A percentile compares a stretch with the other conserved stretches of the same genome.
These are phyloP conservation scores for Pseudopyrenochaeta lycopersici DNA, from an alignment of 2,329 filamentous ascomycete genomes.

Conservation along the genomic window DNA sequence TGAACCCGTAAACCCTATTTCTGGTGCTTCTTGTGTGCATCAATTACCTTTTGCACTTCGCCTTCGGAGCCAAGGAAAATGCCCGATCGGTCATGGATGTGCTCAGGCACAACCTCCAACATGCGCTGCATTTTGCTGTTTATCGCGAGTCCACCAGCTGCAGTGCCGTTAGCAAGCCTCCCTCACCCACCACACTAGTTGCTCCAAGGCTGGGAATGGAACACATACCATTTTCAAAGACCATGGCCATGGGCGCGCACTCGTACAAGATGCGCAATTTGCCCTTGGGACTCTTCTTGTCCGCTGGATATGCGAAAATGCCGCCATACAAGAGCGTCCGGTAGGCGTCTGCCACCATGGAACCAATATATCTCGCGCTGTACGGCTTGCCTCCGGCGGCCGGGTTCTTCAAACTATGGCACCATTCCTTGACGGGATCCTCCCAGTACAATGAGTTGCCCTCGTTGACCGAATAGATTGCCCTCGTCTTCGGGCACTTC, in stretches of 20 bases:
- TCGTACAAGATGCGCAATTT: slow-evolving; percentile 98
- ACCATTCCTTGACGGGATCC: slow-evolving; percentile 85
- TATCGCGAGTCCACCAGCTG: slow-evolving; percentile 90
- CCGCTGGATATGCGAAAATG: slow-evolving; percentile 96
- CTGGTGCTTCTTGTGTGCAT: slow-evolving; percentile 72
- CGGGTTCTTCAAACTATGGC: slow-evolving; percentile 86
- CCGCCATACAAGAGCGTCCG: slow-evolving; percentile 94
- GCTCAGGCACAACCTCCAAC: slow-evolving; percentile 86
- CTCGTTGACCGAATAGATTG: slow-evolving; percentile 99
- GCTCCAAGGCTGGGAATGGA: too few relatives aligned
- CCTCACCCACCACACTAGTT: neutral
- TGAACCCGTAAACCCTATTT: slow-evolving; percentile 34
- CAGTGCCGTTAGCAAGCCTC: slow-evolving; percentile 19
- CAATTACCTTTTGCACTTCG: slow-evolving; percentile 95
- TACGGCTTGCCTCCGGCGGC: slow-evolving; percentile 83
- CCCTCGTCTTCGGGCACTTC: slow-evolving; percentile 78
- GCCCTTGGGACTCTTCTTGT: slow-evolving; percentile 98
- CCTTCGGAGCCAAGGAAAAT: slow-evolving; percentile 96
- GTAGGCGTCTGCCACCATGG: slow-evolving; percentile 98
- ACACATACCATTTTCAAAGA: slow-evolving; percentile 96
- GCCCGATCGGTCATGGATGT: slow-evolving; percentile 94
- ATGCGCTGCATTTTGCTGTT: slow-evolving; percentile 92
- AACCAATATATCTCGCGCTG: slow-evolving; percentile 92
- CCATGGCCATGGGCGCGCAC: slow-evolving; percentile 98
- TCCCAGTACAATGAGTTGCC: slow-evolving; percentile 98